Evolutionary conservation across 129 eudicot species (phyloP).

Genomic region (Pittosporum tobira): DNA sequence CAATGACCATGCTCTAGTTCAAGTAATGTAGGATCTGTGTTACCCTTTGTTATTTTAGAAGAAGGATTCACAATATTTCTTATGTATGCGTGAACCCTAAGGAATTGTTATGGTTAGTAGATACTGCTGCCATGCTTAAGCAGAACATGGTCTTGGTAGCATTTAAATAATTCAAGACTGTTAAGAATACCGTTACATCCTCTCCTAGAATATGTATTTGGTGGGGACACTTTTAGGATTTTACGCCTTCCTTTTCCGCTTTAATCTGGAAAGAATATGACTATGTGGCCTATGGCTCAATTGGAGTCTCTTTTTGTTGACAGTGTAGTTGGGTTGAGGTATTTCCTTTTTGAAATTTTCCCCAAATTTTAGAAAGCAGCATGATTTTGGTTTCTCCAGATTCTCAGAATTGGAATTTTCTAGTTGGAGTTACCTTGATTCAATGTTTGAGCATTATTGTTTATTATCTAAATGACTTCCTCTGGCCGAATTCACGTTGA

Average conservation of each 20-base stretch:
- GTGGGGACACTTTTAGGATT: conserved; percentile 28
- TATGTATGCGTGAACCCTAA: conserved; percentile 14
- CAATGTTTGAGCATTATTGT: conserved; percentile 44
- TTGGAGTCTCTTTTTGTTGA: conserved; percentile 89
- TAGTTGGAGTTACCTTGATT: conserved; percentile 72
- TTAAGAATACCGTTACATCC: conserved; percentile 27
- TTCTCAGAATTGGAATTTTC: conserved; percentile 36
- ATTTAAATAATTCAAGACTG: conserved; percentile 22
- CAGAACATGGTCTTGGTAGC: conserved; percentile 21
- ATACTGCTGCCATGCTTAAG: conserved; percentile 28
- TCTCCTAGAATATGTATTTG: conserved; percentile 25
- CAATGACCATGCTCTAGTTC: too few species aligned
- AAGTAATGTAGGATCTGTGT: too few species aligned
- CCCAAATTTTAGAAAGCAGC: conserved; percentile 40
- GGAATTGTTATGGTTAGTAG: conserved; percentile 23
- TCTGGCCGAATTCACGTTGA: conserved; percentile 73
- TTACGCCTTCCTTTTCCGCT: conserved; percentile 35
- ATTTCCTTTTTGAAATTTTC: conserved; percentile 67
- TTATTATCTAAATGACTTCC: conserved; percentile 49
- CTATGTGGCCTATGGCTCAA: conserved; percentile 56
- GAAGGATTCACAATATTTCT: conserved; percentile 4
- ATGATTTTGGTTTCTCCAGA: conserved; percentile 47
- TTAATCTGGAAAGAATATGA: conserved; percentile 13
- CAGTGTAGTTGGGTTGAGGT: conserved; percentile 59
- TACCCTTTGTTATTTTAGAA: too few species aligned